Percentiles rank a stretch among this genome's conserved stretches.
phyloP scores from a whole-genome alignment of 192 early-diverging fungal genomes.

The Kappamyces sp. region DNA sequence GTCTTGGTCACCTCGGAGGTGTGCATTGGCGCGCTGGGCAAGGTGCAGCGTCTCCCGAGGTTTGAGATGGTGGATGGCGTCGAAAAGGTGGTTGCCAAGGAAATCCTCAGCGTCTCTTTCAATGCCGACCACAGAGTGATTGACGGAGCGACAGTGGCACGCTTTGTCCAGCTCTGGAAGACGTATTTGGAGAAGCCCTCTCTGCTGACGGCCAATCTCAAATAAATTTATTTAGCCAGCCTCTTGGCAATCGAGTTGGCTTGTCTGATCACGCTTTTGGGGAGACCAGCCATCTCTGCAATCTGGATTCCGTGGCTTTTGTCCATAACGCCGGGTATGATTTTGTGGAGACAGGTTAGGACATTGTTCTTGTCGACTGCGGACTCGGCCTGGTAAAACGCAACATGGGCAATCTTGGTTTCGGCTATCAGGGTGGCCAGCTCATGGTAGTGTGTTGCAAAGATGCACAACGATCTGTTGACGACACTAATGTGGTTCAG shows the following conservation, averaged over 20 bases:
- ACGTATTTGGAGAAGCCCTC: conserved; percentile 76
- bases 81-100: conserved; percentile 67
- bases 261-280: conserved; percentile 27
- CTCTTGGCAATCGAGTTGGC: not conserved
- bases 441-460: conserved; percentile 79
- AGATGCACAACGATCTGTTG: conserved; percentile 51
- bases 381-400: conserved; percentile 8
- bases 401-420: conserved; percentile 13
- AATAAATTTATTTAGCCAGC: conserved; percentile 12
- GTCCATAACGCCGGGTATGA: conserved; percentile 58
- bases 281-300: conserved; percentile 63
- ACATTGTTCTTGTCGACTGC: conserved; percentile 24
- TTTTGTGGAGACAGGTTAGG: conserved; percentile 59
- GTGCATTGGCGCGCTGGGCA: conserved; percentile 88
- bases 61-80: conserved; percentile 60
- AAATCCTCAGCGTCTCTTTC: conserved; percentile 78
- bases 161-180: conserved; percentile 85
- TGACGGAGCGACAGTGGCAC: conserved; percentile 92
- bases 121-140: conserved; percentile 94
- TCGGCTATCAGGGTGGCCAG: conserved; percentile 34
- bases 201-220: conserved; percentile 41
- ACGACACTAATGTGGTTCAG: conserved; percentile 47
- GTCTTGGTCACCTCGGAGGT: conserved; percentile 81
- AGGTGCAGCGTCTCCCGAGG: conserved; percentile 72
- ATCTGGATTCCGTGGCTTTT: conserved; percentile 68